Evolutionary conservation across 352 stramenopile species (phyloP).

Genomic region (Globisporangium echinulatum): DNA sequence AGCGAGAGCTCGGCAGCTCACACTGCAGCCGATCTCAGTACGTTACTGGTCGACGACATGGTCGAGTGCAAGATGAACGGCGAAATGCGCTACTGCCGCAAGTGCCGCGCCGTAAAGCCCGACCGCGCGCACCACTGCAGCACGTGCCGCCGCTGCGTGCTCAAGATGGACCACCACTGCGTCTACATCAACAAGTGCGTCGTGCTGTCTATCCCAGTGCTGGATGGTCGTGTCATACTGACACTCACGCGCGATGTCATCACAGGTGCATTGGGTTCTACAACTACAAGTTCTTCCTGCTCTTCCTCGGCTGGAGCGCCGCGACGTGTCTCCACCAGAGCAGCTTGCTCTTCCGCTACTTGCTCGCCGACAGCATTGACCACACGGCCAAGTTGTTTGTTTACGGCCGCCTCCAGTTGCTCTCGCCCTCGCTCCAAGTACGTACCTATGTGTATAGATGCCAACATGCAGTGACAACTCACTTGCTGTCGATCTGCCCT

Average conservation of each 20-base stretch:
- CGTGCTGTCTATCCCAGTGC: neutral
- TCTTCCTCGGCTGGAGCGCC: constrained; percentile 76
- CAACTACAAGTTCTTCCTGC: constrained; percentile 89
- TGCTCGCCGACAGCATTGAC: constrained; percentile 48
- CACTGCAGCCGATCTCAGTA: no score
- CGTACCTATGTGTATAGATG: neutral
- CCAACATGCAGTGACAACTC: no score
- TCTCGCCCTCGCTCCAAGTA: constrained; percentile 59
- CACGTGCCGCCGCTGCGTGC: constrained; percentile 63
- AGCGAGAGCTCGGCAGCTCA: no score
- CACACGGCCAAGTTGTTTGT: constrained; percentile 46
- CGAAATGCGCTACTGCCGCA: constrained; percentile 56
- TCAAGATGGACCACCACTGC: constrained; percentile 89
- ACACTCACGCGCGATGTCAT: no score
- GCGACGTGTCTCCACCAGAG: constrained; percentile 63
- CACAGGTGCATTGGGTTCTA: constrained; percentile 79
- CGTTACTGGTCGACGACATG: neutral
- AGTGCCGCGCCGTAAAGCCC: constrained; percentile 68
- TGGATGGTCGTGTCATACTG: no score
- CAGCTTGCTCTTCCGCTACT: constrained; percentile 56
- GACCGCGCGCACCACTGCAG: constrained; percentile 83
- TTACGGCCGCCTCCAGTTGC: constrained; percentile 43
- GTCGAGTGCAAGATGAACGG: constrained; percentile 76
- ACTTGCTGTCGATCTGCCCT: no score
- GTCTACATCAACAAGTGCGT: constrained; percentile 87